Evolutionary conservation across 2,329 filamentous ascomycete genomes (phyloP).

Genomic region (Tolypocladium tropicale): DNA sequence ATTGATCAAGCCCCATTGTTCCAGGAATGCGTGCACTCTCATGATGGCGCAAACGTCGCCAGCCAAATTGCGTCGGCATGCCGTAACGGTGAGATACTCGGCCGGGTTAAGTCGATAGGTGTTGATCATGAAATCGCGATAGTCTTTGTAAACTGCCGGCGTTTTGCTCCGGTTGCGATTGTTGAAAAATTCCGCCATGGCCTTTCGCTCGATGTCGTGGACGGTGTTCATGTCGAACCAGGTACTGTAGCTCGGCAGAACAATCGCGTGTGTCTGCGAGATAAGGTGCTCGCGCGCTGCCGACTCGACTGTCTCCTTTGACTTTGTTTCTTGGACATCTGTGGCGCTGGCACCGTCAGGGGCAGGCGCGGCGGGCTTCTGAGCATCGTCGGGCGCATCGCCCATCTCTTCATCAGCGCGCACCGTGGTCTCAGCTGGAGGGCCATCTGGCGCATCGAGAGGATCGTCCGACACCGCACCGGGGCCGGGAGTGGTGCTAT

Average conservation of each 20-base stretch:
- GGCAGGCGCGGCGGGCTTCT: constrained; percentile 33
- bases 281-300: constrained; percentile 87
- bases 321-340: constrained; percentile 49
- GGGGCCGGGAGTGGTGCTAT: constrained; percentile 48
- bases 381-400: constrained; percentile 46
- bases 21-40: constrained; percentile 94
- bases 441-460: constrained; percentile 58
- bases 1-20: constrained; percentile 98
- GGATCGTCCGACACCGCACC: constrained; percentile 48
- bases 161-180: constrained; percentile 97
- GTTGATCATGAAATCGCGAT: constrained; percentile 99
- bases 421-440: constrained; percentile 42
- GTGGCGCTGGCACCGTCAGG: constrained; percentile 36
- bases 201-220: constrained; percentile 86
- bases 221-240: constrained; percentile 99
- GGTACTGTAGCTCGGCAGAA: constrained; percentile 92
- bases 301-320: constrained; percentile 73
- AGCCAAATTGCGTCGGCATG: constrained; percentile 86
- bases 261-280: constrained; percentile 88
- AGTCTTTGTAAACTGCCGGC: constrained; percentile 93
- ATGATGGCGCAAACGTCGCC: constrained; percentile 98
- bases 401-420: constrained; percentile 75
- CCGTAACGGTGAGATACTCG: constrained; percentile 94
- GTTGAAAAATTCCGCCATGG: constrained; percentile 97
- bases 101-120: constrained; percentile 93